Conservation (phyloP, 2,329 filamentous ascomycete genomes). For the Dactylellina parvicollis region DNA sequence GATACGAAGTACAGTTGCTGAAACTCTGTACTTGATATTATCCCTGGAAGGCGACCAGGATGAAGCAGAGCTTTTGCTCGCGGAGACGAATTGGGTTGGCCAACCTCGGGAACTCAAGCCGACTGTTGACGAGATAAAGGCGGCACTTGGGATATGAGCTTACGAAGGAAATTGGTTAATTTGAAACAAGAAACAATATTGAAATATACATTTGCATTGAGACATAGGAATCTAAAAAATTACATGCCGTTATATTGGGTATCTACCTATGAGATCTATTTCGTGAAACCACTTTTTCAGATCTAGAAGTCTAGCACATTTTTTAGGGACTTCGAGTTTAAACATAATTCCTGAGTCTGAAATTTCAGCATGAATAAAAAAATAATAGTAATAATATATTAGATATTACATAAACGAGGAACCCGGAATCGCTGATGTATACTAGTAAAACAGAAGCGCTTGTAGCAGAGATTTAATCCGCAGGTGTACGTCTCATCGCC, state of each 20-base stretch:
- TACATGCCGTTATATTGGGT: too few species aligned
- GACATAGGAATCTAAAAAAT: too few species aligned
- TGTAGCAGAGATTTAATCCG: background rate
- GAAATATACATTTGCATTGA: background rate
- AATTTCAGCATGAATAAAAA: too few species aligned
- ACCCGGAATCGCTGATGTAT: background rate
- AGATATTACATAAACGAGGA: background rate
- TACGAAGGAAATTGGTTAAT: background rate
- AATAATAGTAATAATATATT: too few species aligned
- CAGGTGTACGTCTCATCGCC: constrained; percentile 58
- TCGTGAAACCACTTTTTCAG: too few species aligned
- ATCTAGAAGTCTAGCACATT: too few species aligned
- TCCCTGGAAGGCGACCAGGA: constrained; percentile 48
- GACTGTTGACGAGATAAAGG: constrained; percentile 41
- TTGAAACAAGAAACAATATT: background rate
- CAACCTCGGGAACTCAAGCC: constrained; percentile 38
- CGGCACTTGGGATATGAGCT: constrained; percentile 29
- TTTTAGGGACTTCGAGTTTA: too few species aligned
- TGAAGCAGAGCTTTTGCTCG: constrained; percentile 40
- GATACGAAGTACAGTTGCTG: constrained; percentile 47
- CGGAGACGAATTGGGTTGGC: constrained; percentile 43
- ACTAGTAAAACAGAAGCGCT: background rate
- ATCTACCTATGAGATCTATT: too few species aligned
- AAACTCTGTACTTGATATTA: constrained; percentile 50
- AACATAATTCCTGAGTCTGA: too few species aligned